phyloP scores from a whole-genome alignment of 2,329 filamentous ascomycete species.

The Claviceps maximensis region DNA sequence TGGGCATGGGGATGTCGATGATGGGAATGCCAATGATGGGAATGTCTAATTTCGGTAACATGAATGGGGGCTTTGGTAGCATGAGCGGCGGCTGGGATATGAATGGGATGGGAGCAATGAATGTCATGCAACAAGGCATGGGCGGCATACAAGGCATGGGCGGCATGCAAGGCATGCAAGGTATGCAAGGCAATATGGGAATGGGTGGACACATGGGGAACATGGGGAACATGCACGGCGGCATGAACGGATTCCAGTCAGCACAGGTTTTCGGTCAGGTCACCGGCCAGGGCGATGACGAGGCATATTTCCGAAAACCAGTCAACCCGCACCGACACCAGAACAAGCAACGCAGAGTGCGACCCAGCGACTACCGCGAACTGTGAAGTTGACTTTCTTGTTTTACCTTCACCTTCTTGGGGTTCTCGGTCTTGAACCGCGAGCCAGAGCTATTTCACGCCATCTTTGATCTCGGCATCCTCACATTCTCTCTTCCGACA shows the following conservation, averaged over 20 bases:
- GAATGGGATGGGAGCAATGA: slow-evolving; percentile 20
- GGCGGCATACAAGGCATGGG: slow-evolving; percentile 16
- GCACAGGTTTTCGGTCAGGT: slow-evolving; percentile 32
- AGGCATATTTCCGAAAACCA: slow-evolving; percentile 89
- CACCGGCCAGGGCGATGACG: slow-evolving; percentile 54
- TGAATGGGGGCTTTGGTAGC: slow-evolving; percentile 7
- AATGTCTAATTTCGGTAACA: slow-evolving; percentile 10
- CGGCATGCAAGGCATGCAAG: slow-evolving; percentile 9
- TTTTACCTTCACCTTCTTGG: too few species aligned
- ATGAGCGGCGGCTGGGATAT: slow-evolving; percentile 18
- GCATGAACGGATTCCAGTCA: slow-evolving; percentile 21
- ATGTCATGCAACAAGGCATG: slow-evolving; percentile 12
- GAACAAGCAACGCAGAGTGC: slow-evolving; percentile 62
- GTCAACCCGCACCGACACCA: slow-evolving; percentile 89
- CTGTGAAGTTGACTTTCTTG: slow-evolving; percentile 47
- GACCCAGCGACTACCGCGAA: slow-evolving; percentile 85
- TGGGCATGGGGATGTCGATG: slow-evolving; percentile 16
- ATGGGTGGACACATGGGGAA: not conserved
- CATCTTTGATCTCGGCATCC: too few species aligned
- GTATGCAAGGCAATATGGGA: slow-evolving; percentile 10
- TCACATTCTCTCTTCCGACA: too few species aligned
- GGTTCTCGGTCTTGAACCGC: too few species aligned
- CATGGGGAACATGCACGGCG: not conserved
- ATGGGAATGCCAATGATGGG: slow-evolving; percentile 17
- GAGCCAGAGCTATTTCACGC: too few species aligned